These are phyloP conservation scores for Rachicladosporium sp. DNA, from an alignment of 2,329 filamentous ascomycete species.

Conservation along the genomic window DNA sequence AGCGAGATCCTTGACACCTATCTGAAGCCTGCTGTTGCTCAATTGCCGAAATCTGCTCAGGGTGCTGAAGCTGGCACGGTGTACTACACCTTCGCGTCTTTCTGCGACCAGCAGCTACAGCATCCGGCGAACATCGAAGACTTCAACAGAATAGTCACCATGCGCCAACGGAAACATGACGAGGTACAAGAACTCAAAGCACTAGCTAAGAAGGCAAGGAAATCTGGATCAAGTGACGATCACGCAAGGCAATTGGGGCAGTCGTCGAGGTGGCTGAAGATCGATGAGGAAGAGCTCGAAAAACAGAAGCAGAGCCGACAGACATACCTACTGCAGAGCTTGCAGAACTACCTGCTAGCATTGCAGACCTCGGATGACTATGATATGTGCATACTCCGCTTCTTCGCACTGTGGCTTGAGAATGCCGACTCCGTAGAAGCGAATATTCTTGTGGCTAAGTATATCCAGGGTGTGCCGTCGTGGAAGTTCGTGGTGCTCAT, in stretches of 20 bases:
- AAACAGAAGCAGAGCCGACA: conserved; percentile 64
- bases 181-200: conserved; percentile 65
- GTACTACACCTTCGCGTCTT: conserved; percentile 87
- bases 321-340: conserved; percentile 72
- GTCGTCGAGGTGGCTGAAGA: conserved; percentile 76
- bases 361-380: conserved; percentile 76
- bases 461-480: conserved; percentile 66
- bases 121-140: conserved; percentile 78
- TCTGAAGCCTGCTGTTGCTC: conserved; percentile 68
- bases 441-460: conserved; percentile 60
- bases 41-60: conserved; percentile 56
- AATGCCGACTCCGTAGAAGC: conserved; percentile 63
- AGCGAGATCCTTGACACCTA: conserved; percentile 82
- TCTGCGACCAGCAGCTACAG: conserved; percentile 89
- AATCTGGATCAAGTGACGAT: conserved; percentile 36
- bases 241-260: conserved; percentile 52
- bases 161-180: conserved; percentile 67
- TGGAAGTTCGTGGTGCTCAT: conserved; percentile 86
- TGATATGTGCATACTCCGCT: conserved; percentile 80
- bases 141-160: conserved; percentile 62
- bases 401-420: conserved; percentile 89
- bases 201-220: conserved; percentile 36
- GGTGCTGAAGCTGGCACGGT: conserved; percentile 73
- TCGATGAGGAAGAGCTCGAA: conserved; percentile 78
- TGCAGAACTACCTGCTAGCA: conserved; percentile 86